These are phyloP conservation scores for Albizia julibrissin DNA, from an alignment of 306 rosid species.

Conservation along the genomic window DNA sequence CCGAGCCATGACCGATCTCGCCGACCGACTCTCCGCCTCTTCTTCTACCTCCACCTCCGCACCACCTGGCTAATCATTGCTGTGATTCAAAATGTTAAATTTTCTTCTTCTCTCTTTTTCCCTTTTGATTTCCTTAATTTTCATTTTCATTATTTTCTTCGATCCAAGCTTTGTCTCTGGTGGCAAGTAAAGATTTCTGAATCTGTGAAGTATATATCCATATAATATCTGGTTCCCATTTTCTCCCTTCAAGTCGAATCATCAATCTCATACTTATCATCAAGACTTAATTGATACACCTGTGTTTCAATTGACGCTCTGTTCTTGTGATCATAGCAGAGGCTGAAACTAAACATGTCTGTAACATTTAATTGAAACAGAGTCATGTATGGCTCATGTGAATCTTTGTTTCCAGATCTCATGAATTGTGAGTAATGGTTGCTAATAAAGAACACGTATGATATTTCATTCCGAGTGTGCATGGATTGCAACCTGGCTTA, in stretches of 20 bases:
- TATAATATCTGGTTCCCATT: slow-evolving; percentile 16
- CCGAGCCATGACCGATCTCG: slow-evolving; percentile 80
- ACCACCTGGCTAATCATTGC: slow-evolving; percentile 31
- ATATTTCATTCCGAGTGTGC: neutral
- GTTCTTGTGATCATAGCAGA: neutral
- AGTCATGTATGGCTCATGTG: neutral
- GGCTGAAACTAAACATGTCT: neutral
- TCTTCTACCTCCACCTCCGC: slow-evolving; percentile 36
- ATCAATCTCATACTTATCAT: slow-evolving; percentile 28
- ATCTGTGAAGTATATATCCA: slow-evolving; percentile 42
- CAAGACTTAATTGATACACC: neutral
- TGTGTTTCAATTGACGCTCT: neutral
- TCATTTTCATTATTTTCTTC: neutral
- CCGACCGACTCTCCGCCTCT: slow-evolving; percentile 57
- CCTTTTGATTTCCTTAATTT: neutral
- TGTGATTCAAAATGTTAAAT: slow-evolving; percentile 8
- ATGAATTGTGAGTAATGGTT: neutral
- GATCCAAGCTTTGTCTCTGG: neutral
- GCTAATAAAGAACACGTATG: neutral
- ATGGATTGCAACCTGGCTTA: neutral
- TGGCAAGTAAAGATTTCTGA: slow-evolving; percentile 31
- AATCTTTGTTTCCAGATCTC: neutral
- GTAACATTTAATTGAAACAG: neutral
- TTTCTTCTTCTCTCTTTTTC: neutral
- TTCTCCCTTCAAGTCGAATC: slow-evolving; percentile 5